Evolutionary conservation across 192 early-diverging fungal species (phyloP).

Genomic region (Chytriomyces confervae): DNA sequence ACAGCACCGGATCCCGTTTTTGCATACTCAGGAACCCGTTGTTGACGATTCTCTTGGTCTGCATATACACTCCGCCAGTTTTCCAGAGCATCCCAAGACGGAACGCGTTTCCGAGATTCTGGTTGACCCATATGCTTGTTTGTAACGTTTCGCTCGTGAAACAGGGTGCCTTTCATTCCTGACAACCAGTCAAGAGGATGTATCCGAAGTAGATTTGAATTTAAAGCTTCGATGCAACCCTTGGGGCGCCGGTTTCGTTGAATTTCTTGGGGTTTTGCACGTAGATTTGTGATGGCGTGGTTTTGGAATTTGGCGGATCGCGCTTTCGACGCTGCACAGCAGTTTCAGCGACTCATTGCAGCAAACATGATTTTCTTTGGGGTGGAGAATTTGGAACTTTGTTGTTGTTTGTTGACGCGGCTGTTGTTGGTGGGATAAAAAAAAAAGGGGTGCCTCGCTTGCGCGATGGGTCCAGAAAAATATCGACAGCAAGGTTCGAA

Average conservation of each 20-base stretch:
- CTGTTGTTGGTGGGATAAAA: too few species aligned
- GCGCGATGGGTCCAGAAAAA: too few species aligned
- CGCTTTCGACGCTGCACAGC: conserved; percentile 44
- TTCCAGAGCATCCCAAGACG: conserved; percentile 38
- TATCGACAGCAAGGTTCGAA: too few species aligned
- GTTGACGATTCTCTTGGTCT: conserved; percentile 27
- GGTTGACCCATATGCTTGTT: conserved; percentile 34
- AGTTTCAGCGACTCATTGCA: conserved; percentile 21
- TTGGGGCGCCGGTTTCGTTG: conserved; percentile 3
- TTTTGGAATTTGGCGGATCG: conserved; percentile 35
- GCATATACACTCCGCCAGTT: conserved; percentile 39
- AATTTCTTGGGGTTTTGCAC: conserved; percentile 32
- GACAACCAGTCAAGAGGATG: conserved; percentile 11
- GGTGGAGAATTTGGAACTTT: too few species aligned
- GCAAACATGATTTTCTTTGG: conserved; percentile 41
- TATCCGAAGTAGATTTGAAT: background rate
- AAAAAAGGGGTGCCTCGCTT: too few species aligned
- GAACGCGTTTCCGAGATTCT: conserved; percentile 45
- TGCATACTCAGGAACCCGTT: conserved; percentile 42
- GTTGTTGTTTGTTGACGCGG: too few species aligned
- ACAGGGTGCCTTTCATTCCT: conserved; percentile 39
- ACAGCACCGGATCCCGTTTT: conserved; percentile 32
- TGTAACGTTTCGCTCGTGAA: conserved; percentile 11
- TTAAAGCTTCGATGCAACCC: background rate
- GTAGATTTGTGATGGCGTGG: conserved; percentile 38